A percentile compares a stretch with the other conserved stretches of the same genome.
These are phyloP conservation scores for Thielaviopsis ethacetica DNA, from an alignment of 2,329 filamentous ascomycete species.

Conservation along the genomic window DNA sequence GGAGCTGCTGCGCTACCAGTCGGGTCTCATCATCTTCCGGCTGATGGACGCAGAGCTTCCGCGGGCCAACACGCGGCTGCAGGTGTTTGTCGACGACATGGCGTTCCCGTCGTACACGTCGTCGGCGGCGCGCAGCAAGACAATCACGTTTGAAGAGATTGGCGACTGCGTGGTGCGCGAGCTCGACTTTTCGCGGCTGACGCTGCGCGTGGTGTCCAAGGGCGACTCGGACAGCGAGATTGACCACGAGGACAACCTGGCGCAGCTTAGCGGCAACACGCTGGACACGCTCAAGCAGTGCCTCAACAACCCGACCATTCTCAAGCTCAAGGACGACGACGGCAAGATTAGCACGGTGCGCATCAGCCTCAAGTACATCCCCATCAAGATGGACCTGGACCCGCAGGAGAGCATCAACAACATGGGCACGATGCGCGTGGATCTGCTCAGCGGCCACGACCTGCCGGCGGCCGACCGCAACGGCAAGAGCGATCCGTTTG, in stretches of 20 bases:
- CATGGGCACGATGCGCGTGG: constrained; percentile 88
- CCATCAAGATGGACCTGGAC: constrained; percentile 84
- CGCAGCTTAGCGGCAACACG: constrained; percentile 71
- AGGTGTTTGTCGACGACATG: constrained; percentile 89
- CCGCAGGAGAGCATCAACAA: constrained; percentile 97
- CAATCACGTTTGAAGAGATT: constrained; percentile 71
- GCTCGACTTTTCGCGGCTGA: constrained; percentile 89
- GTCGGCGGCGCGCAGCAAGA: constrained; percentile 52
- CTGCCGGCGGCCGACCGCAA: constrained; percentile 92
- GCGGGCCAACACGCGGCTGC: constrained; percentile 58
- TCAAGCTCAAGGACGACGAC: constrained; percentile 64
- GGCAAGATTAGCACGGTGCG: constrained; percentile 66
- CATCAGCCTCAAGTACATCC: constrained; percentile 87
- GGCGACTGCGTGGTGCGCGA: constrained; percentile 94
- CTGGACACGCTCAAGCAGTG: constrained; percentile 77
- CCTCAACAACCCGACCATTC: constrained; percentile 74
- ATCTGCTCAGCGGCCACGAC: constrained; percentile 70
- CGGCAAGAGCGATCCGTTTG: constrained; percentile 93
- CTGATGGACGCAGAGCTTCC: constrained; percentile 79
- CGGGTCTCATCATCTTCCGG: constrained; percentile 85
- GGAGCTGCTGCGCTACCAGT: constrained; percentile 73
- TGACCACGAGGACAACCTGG: constrained; percentile 59
- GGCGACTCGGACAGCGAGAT: constrained; percentile 55
- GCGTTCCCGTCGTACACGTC: constrained; percentile 79
- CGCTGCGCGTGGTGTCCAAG: constrained; percentile 70